These are phyloP conservation scores for Zymoseptoria passerinii DNA, from an alignment of 2,329 filamentous ascomycete species.

Conservation along the genomic window DNA sequence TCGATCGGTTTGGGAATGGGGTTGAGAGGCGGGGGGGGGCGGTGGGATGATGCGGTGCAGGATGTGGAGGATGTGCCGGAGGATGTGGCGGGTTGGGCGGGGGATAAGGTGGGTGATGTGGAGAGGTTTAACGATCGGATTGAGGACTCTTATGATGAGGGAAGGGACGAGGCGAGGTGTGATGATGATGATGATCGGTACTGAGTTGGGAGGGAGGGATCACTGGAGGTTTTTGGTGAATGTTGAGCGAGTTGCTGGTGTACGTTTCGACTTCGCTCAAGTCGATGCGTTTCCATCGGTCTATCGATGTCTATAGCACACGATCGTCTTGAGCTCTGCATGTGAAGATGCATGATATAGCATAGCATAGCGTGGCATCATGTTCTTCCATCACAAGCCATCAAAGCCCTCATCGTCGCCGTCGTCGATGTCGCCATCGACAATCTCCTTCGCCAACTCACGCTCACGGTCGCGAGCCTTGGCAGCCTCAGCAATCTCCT, in stretches of 20 bases:
- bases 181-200: constrained; percentile 15
- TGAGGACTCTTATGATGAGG: constrained; percentile 38
- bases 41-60: constrained; percentile 27
- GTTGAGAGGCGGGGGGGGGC: constrained; percentile 24
- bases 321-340: neutral
- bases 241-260: constrained; percentile 1
- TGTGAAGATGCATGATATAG: neutral
- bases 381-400: constrained; percentile 57
- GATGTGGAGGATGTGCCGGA: constrained; percentile 32
- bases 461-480: constrained; percentile 95
- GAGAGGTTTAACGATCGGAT: constrained; percentile 38
- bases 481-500: constrained; percentile 96
- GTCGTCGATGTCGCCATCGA: constrained; percentile 93
- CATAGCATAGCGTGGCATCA: neutral
- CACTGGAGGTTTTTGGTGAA: neutral
- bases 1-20: constrained; percentile 28
- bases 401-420: constrained; percentile 85
- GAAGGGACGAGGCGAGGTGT: constrained; percentile 28
- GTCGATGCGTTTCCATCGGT: constrained; percentile 2
- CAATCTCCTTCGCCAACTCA: constrained; percentile 97
- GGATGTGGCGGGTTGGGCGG: constrained; percentile 28
- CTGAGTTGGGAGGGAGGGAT: neutral
- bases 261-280: neutral
- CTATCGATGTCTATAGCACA: constrained; percentile 9
- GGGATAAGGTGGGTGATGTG: constrained; percentile 36